A percentile compares a stretch with the other conserved stretches of the same genome.
Conservation (phyloP, 352 stramenopile species). For the Phytophthora tubulina region DNA sequence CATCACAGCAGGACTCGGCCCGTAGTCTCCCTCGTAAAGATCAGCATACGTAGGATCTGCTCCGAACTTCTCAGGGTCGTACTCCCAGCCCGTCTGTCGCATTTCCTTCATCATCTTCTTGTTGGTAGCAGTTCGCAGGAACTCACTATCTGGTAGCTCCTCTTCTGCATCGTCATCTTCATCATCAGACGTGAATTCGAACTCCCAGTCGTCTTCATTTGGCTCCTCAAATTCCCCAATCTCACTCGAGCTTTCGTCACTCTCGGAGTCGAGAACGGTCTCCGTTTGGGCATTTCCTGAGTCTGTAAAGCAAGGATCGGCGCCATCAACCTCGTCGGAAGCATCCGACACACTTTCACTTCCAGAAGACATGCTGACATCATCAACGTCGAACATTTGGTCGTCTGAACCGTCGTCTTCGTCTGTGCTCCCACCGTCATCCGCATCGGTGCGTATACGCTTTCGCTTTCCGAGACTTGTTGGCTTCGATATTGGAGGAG, state of each 20-base stretch:
- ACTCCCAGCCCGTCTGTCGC: too few species aligned
- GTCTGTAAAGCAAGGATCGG: background rate
- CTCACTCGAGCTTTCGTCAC: background rate
- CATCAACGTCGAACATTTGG: background rate
- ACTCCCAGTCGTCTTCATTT: background rate
- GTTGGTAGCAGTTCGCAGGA: background rate
- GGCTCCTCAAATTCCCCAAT: background rate
- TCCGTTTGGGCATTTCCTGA: background rate
- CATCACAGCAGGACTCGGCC: too few species aligned
- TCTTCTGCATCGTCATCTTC: background rate
- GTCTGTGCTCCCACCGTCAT: background rate
- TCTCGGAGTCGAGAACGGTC: background rate
- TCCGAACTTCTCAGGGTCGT: too few species aligned
- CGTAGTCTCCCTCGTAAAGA: too few species aligned
- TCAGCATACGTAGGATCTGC: too few species aligned
- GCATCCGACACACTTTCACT: background rate
- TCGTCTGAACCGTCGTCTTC: background rate
- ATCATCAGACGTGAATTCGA: background rate
- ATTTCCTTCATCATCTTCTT: background rate
- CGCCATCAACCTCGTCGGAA: background rate
- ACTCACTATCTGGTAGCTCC: background rate
- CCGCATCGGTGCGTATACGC: background rate
- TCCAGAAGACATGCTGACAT: background rate
- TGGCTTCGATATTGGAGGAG: background rate
- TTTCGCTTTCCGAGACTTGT: background rate